Percentiles rank a stretch among this genome's conserved stretches.
Evolutionary conservation across 371 early-diverging fungal species (phyloP).

Genomic region (Choanephora cucurbitarum): DNA sequence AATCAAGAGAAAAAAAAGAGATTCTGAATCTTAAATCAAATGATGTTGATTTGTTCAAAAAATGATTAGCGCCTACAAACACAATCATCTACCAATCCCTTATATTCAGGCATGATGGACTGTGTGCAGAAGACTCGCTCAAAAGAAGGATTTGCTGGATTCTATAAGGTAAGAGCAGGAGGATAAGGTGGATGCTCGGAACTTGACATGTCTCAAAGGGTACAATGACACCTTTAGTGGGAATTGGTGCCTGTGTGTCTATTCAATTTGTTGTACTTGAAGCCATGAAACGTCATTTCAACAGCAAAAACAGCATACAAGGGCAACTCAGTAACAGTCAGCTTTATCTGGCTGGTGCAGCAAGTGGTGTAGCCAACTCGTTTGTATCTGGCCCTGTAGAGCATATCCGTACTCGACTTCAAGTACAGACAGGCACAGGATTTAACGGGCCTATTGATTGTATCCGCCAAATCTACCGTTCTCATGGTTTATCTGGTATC

Average conservation of each 20-base stretch:
- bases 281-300: slow-evolving; percentile 72
- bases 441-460: slow-evolving; percentile 75
- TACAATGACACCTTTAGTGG: slow-evolving; percentile 76
- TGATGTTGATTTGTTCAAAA: neutral
- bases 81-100: slow-evolving; percentile 66
- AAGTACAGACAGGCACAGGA: slow-evolving; percentile 65
- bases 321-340: slow-evolving; percentile 60
- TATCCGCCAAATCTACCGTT: slow-evolving; percentile 70
- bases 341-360: slow-evolving; percentile 78
- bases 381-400: slow-evolving; percentile 85
- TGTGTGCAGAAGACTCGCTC: slow-evolving; percentile 72
- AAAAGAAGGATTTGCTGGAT: slow-evolving; percentile 73
- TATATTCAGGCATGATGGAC: slow-evolving; percentile 74
- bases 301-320: slow-evolving; percentile 42
- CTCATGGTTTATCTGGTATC: slow-evolving; percentile 72
- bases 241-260: slow-evolving; percentile 81
- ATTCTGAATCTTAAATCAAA: slow-evolving; percentile 6
- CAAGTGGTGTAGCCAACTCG: slow-evolving; percentile 82
- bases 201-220: slow-evolving; percentile 42
- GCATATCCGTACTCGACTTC: slow-evolving; percentile 79
- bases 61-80: slow-evolving; percentile 78
- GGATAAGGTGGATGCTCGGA: neutral
- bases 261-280: slow-evolving; percentile 80
- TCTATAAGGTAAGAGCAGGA: slow-evolving; percentile 63
- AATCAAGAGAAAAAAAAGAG: slow-evolving; percentile 5